Percentiles rank a stretch among this genome's conserved stretches.
Conservation (phyloP, 2,329 filamentous ascomycete genomes). For the Coleophoma eucalyptorum region DNA sequence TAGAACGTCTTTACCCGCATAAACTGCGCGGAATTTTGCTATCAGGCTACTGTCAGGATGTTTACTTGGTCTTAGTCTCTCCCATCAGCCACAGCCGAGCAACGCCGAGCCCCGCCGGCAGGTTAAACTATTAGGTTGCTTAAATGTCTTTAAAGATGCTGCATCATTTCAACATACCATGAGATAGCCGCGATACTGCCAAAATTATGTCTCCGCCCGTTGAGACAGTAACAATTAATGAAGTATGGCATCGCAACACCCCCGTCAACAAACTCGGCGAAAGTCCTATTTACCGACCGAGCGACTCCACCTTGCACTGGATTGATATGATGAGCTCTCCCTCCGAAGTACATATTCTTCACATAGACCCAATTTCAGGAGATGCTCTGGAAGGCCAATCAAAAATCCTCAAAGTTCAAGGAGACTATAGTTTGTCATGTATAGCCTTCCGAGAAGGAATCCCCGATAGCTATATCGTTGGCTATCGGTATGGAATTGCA, state of each 20-base stretch:
- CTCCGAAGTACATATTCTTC: conserved; percentile 3
- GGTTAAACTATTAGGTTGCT: too few species aligned
- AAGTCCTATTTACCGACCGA: conserved; percentile 2
- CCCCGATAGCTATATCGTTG: background rate
- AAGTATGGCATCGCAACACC: conserved; percentile 1
- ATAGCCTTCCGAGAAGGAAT: background rate
- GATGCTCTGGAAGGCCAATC: background rate
- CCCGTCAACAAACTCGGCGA: conserved; percentile 2
- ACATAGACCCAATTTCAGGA: conserved; percentile 2
- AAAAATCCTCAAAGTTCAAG: background rate
- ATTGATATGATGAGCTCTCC: conserved; percentile 4
- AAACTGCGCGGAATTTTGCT: too few species aligned
- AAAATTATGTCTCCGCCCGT: too few species aligned
- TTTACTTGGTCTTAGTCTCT: too few species aligned
- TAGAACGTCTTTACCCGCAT: too few species aligned
- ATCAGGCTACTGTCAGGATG: too few species aligned
- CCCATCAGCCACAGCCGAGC: too few species aligned
- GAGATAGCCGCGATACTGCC: too few species aligned
- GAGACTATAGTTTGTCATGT: background rate
- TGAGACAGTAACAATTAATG: too few species aligned
- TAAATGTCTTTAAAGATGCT: too few species aligned
- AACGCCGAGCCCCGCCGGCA: too few species aligned
- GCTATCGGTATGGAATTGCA: conserved; percentile 2
- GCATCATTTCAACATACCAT: too few species aligned
- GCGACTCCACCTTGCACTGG: conserved; percentile 2